Evolutionary conservation across 768 basidiomycete genomes (phyloP).

Genomic region (Trametes cubensis): DNA sequence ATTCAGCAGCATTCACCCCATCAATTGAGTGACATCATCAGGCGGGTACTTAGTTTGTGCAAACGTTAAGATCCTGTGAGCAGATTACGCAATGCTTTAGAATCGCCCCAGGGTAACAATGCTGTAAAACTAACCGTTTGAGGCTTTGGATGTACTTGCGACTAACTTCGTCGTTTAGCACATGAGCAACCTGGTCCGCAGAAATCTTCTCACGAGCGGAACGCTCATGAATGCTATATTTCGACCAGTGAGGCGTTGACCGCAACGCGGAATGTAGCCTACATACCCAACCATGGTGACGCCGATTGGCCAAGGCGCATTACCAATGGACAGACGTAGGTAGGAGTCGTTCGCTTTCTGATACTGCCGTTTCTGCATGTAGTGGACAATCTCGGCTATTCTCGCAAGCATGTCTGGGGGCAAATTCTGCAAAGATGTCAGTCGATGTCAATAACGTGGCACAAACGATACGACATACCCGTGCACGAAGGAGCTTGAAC

Average conservation of each 20-base stretch:
- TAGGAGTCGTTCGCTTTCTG: conserved; percentile 97
- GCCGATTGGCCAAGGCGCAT: conserved; percentile 99
- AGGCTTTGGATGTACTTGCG: conserved; percentile 98
- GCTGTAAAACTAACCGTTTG: conserved; percentile 65
- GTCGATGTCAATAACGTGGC: not conserved
- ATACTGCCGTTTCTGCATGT: conserved; percentile 96
- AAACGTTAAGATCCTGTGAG: conserved; percentile 85
- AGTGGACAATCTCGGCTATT: conserved; percentile 91
- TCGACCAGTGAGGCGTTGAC: not conserved
- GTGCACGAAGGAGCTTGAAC: conserved; percentile 85
- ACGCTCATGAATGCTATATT: conserved; percentile 88
- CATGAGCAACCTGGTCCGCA: conserved; percentile 95
- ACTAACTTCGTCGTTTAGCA: conserved; percentile 97
- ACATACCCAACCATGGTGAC: conserved; percentile 98
- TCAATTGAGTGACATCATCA: conserved; percentile 86
- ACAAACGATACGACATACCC: conserved; percentile 49
- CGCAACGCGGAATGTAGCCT: not conserved
- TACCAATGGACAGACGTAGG: conserved; percentile 94
- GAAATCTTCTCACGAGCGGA: conserved; percentile 98
- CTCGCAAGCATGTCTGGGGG: conserved; percentile 82
- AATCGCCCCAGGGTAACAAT: too few species aligned
- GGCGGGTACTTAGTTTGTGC: conserved; percentile 97
- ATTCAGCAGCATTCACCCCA: conserved; percentile 53
- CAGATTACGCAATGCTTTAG: not conserved
- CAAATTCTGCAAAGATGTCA: conserved; percentile 53